Base-by-base conservation (phyloP, 805 yeast genomes). In the Isabelozyma pseudorhagii region DNA sequence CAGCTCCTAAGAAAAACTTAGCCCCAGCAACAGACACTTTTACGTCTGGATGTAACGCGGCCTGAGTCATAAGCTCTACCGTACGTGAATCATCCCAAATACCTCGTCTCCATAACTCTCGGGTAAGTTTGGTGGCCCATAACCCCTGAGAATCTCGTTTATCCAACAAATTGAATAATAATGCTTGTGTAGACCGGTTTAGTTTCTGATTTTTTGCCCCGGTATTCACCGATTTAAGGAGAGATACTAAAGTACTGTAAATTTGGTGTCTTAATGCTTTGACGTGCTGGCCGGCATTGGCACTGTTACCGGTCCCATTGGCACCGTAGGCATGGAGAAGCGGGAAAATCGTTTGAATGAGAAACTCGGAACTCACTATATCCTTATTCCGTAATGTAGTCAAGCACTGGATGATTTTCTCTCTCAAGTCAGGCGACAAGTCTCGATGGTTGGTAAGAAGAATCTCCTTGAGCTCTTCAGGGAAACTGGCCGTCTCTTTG, bases 81-180 rank as follows among this genome's bases (percentile, higher is more conserved):
- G 98, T 87, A 60, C 97, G 78, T 0, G 96, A 81, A 66, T 94
- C 99, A 67, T 91, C 97, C 99, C 99, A 94, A 50, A 94, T 88
- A 62, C 96, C 96, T 64, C 98, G 81, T 74, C 97, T 82, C 99
- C 99, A 94, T 46, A 94, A 74, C 67, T 94, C 98, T 64, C 98
- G 81, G 5, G 97, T 91, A 50, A 94, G 73, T 61, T 90, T 92
- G 3, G 97, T 89, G 7, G 98, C 97, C 97, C 98, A 94, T 21
- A 94, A 72, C 38, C 97, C 97, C 59, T 87, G 89, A 42, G 76
- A 62, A 40, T 89, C 79, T 51, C 87, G 83, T 65, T 88, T 84
- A 55, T 90, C 97, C 42, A 94, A 73, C 54, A 93, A 74, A 59
- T 89, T 89, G 76, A 94, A 93, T 46, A 96, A 79, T 45, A 94